phyloP scores from a whole-genome alignment of 768 basidiomycete genomes.

The Galerina marginata region DNA sequence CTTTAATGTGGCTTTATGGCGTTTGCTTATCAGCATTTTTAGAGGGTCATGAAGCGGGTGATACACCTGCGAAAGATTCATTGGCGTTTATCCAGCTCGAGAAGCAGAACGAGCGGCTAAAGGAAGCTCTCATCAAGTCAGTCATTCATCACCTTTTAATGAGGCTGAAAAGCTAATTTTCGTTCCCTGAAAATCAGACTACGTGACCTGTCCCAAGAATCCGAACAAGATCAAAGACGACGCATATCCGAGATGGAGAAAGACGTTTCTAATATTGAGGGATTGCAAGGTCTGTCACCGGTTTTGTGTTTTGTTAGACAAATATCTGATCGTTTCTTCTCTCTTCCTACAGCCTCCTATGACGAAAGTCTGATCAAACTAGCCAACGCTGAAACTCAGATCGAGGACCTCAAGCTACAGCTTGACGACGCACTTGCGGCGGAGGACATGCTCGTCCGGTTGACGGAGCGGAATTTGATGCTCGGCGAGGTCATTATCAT shows the following conservation, averaged over 20 bases:
- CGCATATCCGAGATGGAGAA: slow-evolving; percentile 90
- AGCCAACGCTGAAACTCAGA: slow-evolving; percentile 86
- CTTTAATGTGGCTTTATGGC: slow-evolving; percentile 10
- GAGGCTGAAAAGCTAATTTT: neutral
- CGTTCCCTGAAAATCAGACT: slow-evolving; percentile 50
- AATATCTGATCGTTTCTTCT: neutral
- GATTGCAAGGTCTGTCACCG: slow-evolving; percentile 70
- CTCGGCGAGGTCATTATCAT: slow-evolving; percentile 75
- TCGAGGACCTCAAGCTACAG: slow-evolving; percentile 93
- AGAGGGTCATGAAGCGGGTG: slow-evolving; percentile 31
- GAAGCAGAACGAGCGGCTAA: slow-evolving; percentile 94
- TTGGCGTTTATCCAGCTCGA: slow-evolving; percentile 86
- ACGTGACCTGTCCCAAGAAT: slow-evolving; percentile 87
- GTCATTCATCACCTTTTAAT: slow-evolving; percentile 18
- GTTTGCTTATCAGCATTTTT: neutral
- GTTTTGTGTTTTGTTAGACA: neutral
- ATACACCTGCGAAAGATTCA: slow-evolving; percentile 55
- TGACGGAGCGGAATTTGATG: slow-evolving; percentile 93
- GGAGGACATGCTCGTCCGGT: slow-evolving; percentile 94
- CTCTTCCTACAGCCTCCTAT: slow-evolving; percentile 62
- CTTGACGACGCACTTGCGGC: slow-evolving; percentile 95
- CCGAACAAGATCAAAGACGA: slow-evolving; percentile 81
- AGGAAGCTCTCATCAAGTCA: slow-evolving; percentile 89
- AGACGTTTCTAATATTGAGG: slow-evolving; percentile 78
- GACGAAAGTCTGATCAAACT: slow-evolving; percentile 82